Conservation (phyloP, 208 protist species). For the Lotmaria passim region DNA sequence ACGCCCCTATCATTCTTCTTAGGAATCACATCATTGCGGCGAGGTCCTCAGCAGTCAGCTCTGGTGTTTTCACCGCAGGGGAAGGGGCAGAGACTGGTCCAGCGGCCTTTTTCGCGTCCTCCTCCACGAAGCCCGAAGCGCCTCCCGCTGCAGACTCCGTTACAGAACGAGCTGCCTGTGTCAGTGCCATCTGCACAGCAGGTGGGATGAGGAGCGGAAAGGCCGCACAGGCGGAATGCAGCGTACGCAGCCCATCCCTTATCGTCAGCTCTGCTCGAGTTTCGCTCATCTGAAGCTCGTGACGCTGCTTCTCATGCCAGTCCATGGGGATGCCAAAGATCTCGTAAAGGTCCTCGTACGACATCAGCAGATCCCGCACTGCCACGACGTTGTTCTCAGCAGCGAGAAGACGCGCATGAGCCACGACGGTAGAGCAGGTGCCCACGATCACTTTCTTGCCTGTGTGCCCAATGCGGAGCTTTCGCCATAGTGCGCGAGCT, state of each 20-base stretch:
- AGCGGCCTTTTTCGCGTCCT: background rate
- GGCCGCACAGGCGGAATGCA: constrained; percentile 7
- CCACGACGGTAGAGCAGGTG: constrained; percentile 40
- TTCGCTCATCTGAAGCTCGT: background rate
- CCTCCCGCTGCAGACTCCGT: background rate
- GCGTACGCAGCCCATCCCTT: background rate
- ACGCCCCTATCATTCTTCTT: background rate
- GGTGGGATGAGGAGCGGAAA: constrained; percentile 26
- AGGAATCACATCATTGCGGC: constrained; percentile 16
- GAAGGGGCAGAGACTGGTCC: background rate
- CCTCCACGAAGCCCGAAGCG: background rate
- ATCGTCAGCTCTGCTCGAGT: background rate
- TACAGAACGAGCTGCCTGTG: background rate
- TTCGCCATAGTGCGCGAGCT: constrained; percentile 41
- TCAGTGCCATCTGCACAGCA: constrained; percentile 16
- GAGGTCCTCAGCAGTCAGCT: constrained; percentile 31
- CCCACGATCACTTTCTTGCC: constrained; percentile 26
- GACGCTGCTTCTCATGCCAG: constrained; percentile 17
- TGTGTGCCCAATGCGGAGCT: constrained; percentile 22
- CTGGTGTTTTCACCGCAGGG: background rate
- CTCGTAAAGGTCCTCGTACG: constrained; percentile 51
- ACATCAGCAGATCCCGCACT: constrained; percentile 29
- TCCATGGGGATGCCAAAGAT: constrained; percentile 47
- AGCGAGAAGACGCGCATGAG: constrained; percentile 34
- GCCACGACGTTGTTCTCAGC: constrained; percentile 24